A percentile compares a stretch with the other conserved stretches of the same genome.
These are phyloP conservation scores for Tricholoma sp. DNA, from an alignment of 768 basidiomycete species.

Conservation along the genomic window DNA sequence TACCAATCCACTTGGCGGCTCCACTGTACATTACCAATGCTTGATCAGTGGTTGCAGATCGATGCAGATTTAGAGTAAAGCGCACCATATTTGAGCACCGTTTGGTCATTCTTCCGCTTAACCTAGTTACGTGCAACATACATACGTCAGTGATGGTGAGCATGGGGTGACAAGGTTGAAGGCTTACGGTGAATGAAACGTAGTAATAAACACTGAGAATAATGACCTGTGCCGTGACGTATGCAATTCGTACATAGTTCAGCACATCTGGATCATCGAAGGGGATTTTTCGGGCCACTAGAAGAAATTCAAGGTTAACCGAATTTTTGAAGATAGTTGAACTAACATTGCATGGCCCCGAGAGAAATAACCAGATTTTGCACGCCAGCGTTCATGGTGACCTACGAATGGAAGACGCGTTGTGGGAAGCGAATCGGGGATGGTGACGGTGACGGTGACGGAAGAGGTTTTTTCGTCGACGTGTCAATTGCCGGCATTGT, in stretches of 20 bases:
- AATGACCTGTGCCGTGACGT: constrained; percentile 66
- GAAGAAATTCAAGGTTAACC: not conserved
- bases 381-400: constrained; percentile 64
- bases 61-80: not conserved
- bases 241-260: constrained; percentile 76
- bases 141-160: not conserved
- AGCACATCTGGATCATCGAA: constrained; percentile 84
- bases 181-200: constrained; percentile 60
- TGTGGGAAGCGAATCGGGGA: too few relatives aligned
- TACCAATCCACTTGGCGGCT: constrained; percentile 75
- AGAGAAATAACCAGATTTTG: constrained; percentile 85
- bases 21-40: constrained; percentile 44
- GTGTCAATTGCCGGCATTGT: not conserved
- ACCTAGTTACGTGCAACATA: constrained; percentile 43
- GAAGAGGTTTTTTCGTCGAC: not conserved
- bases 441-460: not conserved
- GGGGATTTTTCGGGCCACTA: constrained; percentile 85
- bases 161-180: not conserved
- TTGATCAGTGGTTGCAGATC: constrained; percentile 2
- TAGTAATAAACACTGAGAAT: constrained; percentile 76
- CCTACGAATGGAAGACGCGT: not conserved
- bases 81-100: constrained; percentile 89
- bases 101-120: constrained; percentile 92
- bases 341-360: constrained; percentile 82
- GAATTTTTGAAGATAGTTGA: not conserved